Conservation (phyloP, 2,329 filamentous ascomycete genomes). For the Scolecobasidium constrictum region DNA sequence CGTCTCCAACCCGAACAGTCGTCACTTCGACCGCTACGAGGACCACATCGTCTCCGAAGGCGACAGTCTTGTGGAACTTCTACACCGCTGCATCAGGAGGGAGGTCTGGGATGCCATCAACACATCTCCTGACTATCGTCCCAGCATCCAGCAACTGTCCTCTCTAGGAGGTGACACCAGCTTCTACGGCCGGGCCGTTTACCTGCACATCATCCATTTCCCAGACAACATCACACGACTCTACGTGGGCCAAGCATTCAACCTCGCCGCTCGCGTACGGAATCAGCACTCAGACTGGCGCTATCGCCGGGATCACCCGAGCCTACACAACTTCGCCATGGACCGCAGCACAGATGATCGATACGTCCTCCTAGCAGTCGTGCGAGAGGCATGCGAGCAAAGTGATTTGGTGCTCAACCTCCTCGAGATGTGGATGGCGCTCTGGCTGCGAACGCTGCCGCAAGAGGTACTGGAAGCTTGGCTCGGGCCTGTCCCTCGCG, state of each 20-base stretch:
- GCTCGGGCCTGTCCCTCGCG: constrained; percentile 5
- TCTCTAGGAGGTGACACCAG: constrained; percentile 1
- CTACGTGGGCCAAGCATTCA: constrained; percentile 22
- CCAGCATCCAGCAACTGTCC: not conserved
- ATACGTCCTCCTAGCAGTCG: constrained; percentile 16
- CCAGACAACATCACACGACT: constrained; percentile 11
- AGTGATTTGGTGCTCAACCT: constrained; percentile 20
- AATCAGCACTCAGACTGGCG: constrained; percentile 24
- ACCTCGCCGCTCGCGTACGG: constrained; percentile 16
- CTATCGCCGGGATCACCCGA: constrained; percentile 22
- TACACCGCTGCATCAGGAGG: constrained; percentile 1
- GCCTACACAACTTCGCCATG: constrained; percentile 23
- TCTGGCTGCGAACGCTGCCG: constrained; percentile 21
- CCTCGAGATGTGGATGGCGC: constrained; percentile 24
- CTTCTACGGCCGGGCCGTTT: constrained; percentile 9
- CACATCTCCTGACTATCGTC: not conserved
- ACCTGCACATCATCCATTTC: constrained; percentile 8
- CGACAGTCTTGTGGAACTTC: not conserved
- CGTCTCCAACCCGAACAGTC: not conserved
- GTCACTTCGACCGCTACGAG: constrained; percentile 6
- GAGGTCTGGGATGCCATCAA: constrained; percentile 3
- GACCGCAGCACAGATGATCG: constrained; percentile 19
- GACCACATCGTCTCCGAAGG: not conserved
- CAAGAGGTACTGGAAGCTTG: constrained; percentile 15
- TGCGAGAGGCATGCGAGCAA: constrained; percentile 3